Evolutionary conservation across 2,329 filamentous ascomycete genomes (phyloP), one percentile per base, ranked within the genome.

Genomic region (Venturia aucupariae): DNA sequence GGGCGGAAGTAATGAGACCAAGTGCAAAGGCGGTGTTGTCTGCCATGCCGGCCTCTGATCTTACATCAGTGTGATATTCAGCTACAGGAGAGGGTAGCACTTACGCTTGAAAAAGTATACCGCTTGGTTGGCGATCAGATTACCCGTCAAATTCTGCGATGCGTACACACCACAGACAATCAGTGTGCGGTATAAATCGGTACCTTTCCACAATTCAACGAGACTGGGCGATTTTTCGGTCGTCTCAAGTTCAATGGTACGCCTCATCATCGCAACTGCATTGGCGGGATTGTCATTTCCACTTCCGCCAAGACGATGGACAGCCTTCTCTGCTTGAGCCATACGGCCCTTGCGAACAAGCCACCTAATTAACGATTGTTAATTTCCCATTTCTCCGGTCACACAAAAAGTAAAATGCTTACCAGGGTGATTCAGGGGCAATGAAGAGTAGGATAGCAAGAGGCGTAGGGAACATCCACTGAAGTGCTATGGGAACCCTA

Each of bases 211-310:
- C 89, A 75, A 85, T 80, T 72, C 60, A 54, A 62, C 19, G 24
- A 62, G 42, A 48, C 24, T 62, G 22, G 60, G 60, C 24, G 41
- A 30, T 38, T 62, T 62, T 17, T 51, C 39, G 30, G 42, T 62
- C 42, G 90, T 82, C 74, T 96, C 92, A 13, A 95, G 79, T 0
- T 89, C 88, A 0, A 89, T 92, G 0, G 92, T 96, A 72, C 94
- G 90, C 1, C 91, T 85, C 89, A 96, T 96, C 90, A 96, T 94
- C 70, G 90, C 87, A 61, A 96, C 81, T 0, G 90, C 94, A 76
- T 94, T 90, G 67, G 95, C 89, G 15, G 89, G 84, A 70, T 95
- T 84, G 70, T 90, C 86, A 64, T 80, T 79, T 68, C 85, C 78
- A 17, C 80, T 69, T 70, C 81, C 86, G 7, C 87, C 89, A 30